These are phyloP conservation scores for Chaetomium cochliodes DNA, from an alignment of 495 filamentous ascomycete species.

Conservation along the genomic window DNA sequence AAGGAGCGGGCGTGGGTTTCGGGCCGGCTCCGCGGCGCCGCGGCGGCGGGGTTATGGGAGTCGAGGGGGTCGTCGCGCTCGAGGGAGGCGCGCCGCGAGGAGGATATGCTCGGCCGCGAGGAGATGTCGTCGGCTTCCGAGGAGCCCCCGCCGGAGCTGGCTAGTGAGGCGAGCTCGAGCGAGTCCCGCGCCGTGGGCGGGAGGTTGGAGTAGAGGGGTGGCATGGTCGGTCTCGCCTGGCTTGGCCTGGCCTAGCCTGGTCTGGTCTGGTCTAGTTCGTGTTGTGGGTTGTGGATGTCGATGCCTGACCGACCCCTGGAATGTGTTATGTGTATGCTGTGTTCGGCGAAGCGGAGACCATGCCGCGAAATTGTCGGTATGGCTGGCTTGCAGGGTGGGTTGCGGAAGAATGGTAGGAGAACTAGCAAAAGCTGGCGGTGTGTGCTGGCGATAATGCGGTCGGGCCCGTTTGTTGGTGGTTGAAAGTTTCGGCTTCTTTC, in stretches of 20 bases:
- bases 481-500: background rate
- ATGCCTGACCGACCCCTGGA: background rate
- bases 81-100: conserved; percentile 86
- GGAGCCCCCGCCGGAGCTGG: conserved; percentile 68
- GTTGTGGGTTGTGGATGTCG: background rate
- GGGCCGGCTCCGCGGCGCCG: conserved; percentile 35
- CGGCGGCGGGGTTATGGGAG: conserved; percentile 52
- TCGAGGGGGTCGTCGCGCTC: conserved; percentile 80
- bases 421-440: background rate
- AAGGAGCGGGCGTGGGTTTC: conserved; percentile 60
- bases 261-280: background rate
- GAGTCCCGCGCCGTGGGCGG: conserved; percentile 72
- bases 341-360: background rate
- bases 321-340: background rate
- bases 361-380: background rate
- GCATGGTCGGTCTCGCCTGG: conserved; percentile 33
- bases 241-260: background rate
- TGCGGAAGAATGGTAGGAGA: background rate
- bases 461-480: background rate
- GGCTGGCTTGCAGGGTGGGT: background rate
- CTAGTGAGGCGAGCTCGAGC: conserved; percentile 91
- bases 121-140: conserved; percentile 49
- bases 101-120: conserved; percentile 81
- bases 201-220: conserved; percentile 48
- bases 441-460: background rate